Percentiles rank a stretch among this genome's conserved stretches.
These are phyloP conservation scores for Trypanosoma vivax DNA, from an alignment of 208 protist species.

Conservation along the genomic window DNA sequence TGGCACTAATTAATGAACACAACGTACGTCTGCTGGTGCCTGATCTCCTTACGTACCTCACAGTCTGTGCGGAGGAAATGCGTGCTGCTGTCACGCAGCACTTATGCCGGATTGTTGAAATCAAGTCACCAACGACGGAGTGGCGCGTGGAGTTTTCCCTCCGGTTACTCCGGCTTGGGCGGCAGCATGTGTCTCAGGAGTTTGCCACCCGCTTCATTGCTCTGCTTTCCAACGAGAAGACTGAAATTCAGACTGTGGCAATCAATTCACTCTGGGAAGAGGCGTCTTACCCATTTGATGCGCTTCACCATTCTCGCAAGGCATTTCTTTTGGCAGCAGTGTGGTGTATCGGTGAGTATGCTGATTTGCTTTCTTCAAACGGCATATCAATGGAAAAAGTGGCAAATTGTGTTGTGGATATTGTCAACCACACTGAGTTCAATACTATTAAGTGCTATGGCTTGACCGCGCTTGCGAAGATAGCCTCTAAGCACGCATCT, in stretches of 20 bases:
- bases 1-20: slow-evolving; percentile 92
- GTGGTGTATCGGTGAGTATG: slow-evolving; percentile 97
- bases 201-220: slow-evolving; percentile 84
- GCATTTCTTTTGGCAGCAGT: slow-evolving; percentile 89
- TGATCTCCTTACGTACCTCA: slow-evolving; percentile 93
- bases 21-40: slow-evolving; percentile 93
- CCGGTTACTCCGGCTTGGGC: slow-evolving; percentile 81
- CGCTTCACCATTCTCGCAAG: slow-evolving; percentile 67
- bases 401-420: slow-evolving; percentile 43
- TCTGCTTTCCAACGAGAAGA: slow-evolving; percentile 75
- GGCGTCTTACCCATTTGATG: slow-evolving; percentile 67
- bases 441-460: slow-evolving; percentile 87
- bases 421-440: slow-evolving; percentile 70
- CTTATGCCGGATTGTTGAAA: slow-evolving; percentile 90
- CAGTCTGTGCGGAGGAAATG: slow-evolving; percentile 90
- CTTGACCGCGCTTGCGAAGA: slow-evolving; percentile 93
- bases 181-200: slow-evolving; percentile 50
- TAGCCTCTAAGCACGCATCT: slow-evolving; percentile 76
- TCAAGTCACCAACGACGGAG: slow-evolving; percentile 88
- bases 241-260: slow-evolving; percentile 86
- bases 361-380: slow-evolving; percentile 67
- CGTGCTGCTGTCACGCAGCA: slow-evolving; percentile 90
- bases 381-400: slow-evolving; percentile 26
- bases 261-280: slow-evolving; percentile 88
- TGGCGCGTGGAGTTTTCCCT: slow-evolving; percentile 97